Evolutionary conservation across 805 yeast genomes (phyloP).

Genomic region (Candida loeiensis): DNA sequence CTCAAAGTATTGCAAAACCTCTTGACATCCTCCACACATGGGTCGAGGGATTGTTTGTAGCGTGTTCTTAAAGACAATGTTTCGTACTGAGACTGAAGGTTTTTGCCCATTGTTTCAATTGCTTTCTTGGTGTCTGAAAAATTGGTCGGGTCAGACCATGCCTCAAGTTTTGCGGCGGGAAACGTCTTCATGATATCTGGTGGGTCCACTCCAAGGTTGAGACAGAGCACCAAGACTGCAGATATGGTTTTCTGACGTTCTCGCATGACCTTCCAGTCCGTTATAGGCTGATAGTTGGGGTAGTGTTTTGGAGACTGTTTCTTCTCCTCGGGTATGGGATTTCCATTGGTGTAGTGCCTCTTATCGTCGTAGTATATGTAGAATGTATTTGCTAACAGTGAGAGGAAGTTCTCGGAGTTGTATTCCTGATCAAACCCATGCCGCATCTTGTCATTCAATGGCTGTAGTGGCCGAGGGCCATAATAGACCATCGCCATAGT

Average conservation of each 20-base stretch:
- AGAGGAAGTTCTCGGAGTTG: constrained; percentile 53
- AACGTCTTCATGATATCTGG: constrained; percentile 92
- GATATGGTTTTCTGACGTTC: constrained; percentile 90
- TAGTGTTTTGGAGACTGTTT: constrained; percentile 35
- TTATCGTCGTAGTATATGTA: constrained; percentile 87
- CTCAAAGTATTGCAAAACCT: constrained; percentile 85
- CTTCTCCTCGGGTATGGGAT: constrained; percentile 61
- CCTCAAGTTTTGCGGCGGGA: constrained; percentile 87
- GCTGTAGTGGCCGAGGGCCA: constrained; percentile 40
- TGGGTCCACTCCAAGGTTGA: constrained; percentile 94
- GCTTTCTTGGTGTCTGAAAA: constrained; percentile 87
- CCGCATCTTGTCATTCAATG: constrained; percentile 53
- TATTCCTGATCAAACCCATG: constrained; percentile 67
- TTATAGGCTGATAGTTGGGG: constrained; percentile 62
- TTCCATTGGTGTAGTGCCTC: constrained; percentile 86
- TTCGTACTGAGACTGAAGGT: constrained; percentile 84
- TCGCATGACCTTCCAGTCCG: constrained; percentile 88
- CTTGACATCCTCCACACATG: constrained; percentile 92
- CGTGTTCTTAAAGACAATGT: constrained; percentile 81
- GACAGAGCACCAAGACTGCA: constrained; percentile 87
- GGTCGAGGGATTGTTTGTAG: constrained; percentile 88
- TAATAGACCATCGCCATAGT: constrained; percentile 17
- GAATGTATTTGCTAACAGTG: constrained; percentile 60
- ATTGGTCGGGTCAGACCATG: constrained; percentile 87
- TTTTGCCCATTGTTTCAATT: constrained; percentile 85